Percentiles rank a stretch among this genome's conserved stretches.
Evolutionary conservation across 768 basidiomycete species (phyloP).

Genomic region (Macrolepiota dolichaula): DNA sequence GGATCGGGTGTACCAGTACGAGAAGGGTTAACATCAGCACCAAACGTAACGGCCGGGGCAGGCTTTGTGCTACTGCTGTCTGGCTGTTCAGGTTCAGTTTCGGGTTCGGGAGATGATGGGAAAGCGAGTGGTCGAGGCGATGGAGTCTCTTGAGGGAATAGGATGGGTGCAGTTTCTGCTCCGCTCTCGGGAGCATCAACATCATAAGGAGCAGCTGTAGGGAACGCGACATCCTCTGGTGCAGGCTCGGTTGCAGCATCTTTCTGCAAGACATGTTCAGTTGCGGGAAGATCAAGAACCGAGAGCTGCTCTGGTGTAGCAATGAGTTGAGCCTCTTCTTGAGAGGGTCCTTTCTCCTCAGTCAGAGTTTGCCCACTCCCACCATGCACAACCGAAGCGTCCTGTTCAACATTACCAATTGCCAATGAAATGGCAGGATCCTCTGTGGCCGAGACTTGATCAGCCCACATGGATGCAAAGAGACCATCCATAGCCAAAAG

Average conservation of each 20-base stretch:
- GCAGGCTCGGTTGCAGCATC: background rate
- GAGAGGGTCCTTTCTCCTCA: background rate
- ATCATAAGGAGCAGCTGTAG: background rate
- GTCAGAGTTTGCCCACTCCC: background rate
- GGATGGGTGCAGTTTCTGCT: slow-evolving; percentile 2
- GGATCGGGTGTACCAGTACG: slow-evolving; percentile 72
- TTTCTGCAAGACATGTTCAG: slow-evolving; percentile 6
- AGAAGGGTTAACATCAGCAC: slow-evolving; percentile 53
- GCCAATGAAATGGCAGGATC: slow-evolving; percentile 37
- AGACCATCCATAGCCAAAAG: slow-evolving; percentile 66
- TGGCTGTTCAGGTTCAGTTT: slow-evolving; percentile 16
- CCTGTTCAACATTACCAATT: slow-evolving; percentile 32
- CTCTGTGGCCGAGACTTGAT: slow-evolving; percentile 70
- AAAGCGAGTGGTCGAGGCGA: slow-evolving; percentile 16
- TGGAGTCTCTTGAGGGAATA: background rate
- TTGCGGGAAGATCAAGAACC: slow-evolving; percentile 9
- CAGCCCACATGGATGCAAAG: slow-evolving; percentile 88
- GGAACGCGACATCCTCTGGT: background rate
- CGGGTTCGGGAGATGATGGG: slow-evolving; percentile 21
- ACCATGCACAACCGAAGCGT: slow-evolving; percentile 21
- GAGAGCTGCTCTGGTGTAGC: slow-evolving; percentile 8
- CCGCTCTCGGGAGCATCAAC: background rate
- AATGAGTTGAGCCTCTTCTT: background rate
- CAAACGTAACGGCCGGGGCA: slow-evolving; percentile 62
- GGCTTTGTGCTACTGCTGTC: slow-evolving; percentile 5